Base-by-base conservation (phyloP, 1,139 yeast genomes). In the Schizosaccharomyces versatilis region DNA sequence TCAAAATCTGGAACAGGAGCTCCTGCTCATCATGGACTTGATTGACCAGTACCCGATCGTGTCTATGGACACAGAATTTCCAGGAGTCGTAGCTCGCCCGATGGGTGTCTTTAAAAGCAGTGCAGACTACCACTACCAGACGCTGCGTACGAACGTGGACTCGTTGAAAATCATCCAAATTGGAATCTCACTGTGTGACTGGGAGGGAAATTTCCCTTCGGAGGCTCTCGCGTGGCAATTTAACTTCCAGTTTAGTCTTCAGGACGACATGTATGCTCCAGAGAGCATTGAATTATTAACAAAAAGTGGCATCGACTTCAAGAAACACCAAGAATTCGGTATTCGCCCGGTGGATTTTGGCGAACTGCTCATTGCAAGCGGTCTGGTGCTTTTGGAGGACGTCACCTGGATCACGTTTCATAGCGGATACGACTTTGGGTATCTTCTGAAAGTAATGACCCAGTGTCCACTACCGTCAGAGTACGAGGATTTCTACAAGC, bases 31-130 rank as follows among this genome's bases (percentile, higher is more conserved):
- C 59, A 76, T 95, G 59, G 77, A 78, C 56, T 73, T 85, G 55
- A 75, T 83, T 48, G 81, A 78, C 58, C 77, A 78, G 59, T 82
- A 81, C 63, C 78, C 81, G 55, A 77, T 76, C 63, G 77, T 86
- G 19, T 79, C 95, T 1, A 63, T 71, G 56, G 80, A 88, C 62
- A 88, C 94, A 57, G 96, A 90, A 67, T 86, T 90, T 65, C 96
- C 96, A 0, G 98, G 98, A 0, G 84, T 93, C 40, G 84, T 90
- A 36, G 95, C 95, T 1, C 76, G 98, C 61, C 98, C 98, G 10
- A 84, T 90, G 59, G 98, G 98, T n/a, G 79, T 86, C 9, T 90
- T 90, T 69, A 80, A 85, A 63, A 79, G 93, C 8, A 83, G 93
- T 12, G 76, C 84, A 38, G 98, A 90, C 66, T 90, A 86, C 67